phyloP scores from a whole-genome alignment of 2,329 filamentous ascomycete genomes.

The Sporothrix curviconia region DNA sequence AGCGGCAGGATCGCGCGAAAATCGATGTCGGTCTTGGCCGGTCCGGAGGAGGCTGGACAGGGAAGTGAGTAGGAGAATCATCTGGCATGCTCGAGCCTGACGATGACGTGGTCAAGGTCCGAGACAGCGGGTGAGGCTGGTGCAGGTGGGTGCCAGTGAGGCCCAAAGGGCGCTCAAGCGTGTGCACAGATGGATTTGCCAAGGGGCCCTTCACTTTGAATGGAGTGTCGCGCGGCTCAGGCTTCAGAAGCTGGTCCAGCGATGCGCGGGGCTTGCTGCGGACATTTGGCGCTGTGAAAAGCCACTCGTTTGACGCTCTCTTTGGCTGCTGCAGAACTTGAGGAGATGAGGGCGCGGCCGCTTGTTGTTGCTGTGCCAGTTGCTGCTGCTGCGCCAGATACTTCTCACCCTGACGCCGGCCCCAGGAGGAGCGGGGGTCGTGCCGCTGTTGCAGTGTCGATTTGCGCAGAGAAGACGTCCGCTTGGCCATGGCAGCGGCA shows the following conservation, averaged over 20 bases:
- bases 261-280: slow-evolving; percentile 67
- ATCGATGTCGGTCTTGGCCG: slow-evolving; percentile 42
- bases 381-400: slow-evolving; percentile 43
- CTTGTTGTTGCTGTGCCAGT: slow-evolving; percentile 37
- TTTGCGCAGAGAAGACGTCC: slow-evolving; percentile 71
- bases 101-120: slow-evolving; percentile 79
- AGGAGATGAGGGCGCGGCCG: neutral
- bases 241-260: slow-evolving; percentile 68
- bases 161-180: slow-evolving; percentile 30
- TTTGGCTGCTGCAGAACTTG: slow-evolving; percentile 10
- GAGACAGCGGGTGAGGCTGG: slow-evolving; percentile 75
- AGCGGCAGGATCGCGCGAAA: slow-evolving; percentile 74
- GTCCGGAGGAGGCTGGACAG: slow-evolving; percentile 45
- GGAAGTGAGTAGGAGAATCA: slow-evolving; percentile 61
- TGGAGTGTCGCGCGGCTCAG: slow-evolving; percentile 55
- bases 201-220: slow-evolving; percentile 51
- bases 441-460: slow-evolving; percentile 84
- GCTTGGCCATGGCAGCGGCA: slow-evolving; percentile 47
- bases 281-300: slow-evolving; percentile 46
- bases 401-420: slow-evolving; percentile 51
- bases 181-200: slow-evolving; percentile 48
- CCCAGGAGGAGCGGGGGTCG: slow-evolving; percentile 59
- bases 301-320: slow-evolving; percentile 16
- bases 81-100: slow-evolving; percentile 72
- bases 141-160: slow-evolving; percentile 25